Conservation (phyloP, 805 yeast genomes). For the Kluyveromyces nonfermentans region DNA sequence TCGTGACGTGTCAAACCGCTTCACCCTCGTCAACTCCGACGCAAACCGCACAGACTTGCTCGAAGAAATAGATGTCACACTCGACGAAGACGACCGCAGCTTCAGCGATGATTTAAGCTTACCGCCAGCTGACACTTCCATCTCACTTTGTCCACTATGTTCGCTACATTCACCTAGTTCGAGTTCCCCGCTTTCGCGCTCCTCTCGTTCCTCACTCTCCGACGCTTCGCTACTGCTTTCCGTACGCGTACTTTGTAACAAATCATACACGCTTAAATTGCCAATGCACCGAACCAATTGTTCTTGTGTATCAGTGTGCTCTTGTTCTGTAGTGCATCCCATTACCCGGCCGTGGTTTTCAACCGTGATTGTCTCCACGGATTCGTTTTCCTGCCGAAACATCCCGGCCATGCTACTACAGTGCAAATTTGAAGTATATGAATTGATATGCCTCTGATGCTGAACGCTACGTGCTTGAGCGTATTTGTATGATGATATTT, state of each 20-base stretch:
- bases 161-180: background rate
- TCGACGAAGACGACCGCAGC: constrained; percentile 9
- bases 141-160: background rate
- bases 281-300: constrained; percentile 1
- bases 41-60: constrained; percentile 58
- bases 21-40: constrained; percentile 47
- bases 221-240: constrained; percentile 1
- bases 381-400: constrained; percentile 3
- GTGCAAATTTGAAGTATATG: background rate
- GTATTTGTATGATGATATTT: too few relatives aligned
- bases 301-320: background rate
- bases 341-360: constrained; percentile 2
- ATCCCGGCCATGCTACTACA: background rate
- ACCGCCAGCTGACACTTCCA: too few relatives aligned
- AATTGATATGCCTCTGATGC: too few relatives aligned
- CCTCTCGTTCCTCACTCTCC: background rate
- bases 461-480: too few relatives aligned
- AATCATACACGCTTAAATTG: constrained; percentile 4
- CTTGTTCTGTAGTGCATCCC: background rate
- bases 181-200: background rate
- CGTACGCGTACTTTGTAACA: constrained; percentile 2
- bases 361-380: constrained; percentile 3
- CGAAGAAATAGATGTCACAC: constrained; percentile 22
- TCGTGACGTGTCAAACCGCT: constrained; percentile 51
- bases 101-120: constrained; percentile 23